Evolutionary conservation across 148 eudicot genomes (phyloP).

Genomic region (Heliamphora exappendiculata): DNA sequence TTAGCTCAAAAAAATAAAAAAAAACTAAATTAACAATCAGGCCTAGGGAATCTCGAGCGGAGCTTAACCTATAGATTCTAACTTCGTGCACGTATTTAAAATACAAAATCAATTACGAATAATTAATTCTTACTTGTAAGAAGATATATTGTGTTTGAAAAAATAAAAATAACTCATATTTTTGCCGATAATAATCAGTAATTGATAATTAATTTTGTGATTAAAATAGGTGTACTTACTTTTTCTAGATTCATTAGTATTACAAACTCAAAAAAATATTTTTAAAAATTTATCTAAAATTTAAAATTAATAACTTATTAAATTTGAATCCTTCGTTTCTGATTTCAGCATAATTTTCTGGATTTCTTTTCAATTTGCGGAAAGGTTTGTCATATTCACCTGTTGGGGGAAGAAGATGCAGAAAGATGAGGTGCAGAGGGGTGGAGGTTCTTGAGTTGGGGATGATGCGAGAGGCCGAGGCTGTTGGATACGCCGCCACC

Average conservation of each 20-base stretch:
- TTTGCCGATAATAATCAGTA: no score
- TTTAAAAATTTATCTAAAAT: background rate
- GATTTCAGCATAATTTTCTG: background rate
- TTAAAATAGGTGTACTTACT: background rate
- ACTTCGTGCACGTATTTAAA: no score
- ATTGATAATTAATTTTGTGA: no score
- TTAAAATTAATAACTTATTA: background rate
- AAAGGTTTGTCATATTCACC: constrained; percentile 15
- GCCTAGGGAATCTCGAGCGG: no score
- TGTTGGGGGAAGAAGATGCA: constrained; percentile 20
- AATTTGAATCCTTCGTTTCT: background rate
- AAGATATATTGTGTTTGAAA: no score
- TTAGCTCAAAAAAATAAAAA: no score
- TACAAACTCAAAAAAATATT: background rate
- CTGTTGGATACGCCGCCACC: constrained; percentile 21
- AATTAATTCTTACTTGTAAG: no score
- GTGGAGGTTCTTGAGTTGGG: constrained; percentile 30
- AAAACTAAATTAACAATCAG: no score
- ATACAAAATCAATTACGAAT: no score
- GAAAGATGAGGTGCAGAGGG: constrained; percentile 18
- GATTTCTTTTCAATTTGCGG: background rate
- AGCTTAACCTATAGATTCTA: no score
- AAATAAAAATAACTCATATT: no score
- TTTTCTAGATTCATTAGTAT: background rate
- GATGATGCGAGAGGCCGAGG: constrained; percentile 19